Conservation (phyloP, 2,329 filamentous ascomycete genomes). For the Coleophoma crateriformis region DNA sequence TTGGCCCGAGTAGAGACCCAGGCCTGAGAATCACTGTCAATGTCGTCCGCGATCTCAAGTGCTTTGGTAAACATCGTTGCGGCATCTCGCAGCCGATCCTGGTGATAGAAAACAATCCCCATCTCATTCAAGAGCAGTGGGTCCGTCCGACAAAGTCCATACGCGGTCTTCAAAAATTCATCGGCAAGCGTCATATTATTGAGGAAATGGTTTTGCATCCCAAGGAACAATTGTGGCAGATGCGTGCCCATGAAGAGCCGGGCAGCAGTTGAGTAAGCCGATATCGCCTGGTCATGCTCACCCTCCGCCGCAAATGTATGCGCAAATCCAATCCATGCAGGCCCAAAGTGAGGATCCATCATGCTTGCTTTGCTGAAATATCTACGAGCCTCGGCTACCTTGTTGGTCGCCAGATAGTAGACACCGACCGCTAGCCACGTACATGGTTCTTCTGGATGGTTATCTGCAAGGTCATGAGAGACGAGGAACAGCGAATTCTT, state of each 20-base stretch:
- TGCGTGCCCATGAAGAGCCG: conserved; percentile 95
- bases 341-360: conserved; percentile 95
- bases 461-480: conserved; percentile 87
- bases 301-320: conserved; percentile 97
- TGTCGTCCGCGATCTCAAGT: conserved; percentile 70
- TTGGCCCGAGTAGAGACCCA: conserved; percentile 85
- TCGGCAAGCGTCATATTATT: conserved; percentile 93
- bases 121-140: conserved; percentile 92
- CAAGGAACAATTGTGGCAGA: conserved; percentile 88
- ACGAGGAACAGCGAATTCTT: conserved; percentile 89
- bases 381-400: conserved; percentile 86
- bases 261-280: conserved; percentile 92
- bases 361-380: conserved; percentile 98
- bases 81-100: conserved; percentile 71
- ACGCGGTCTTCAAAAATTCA: conserved; percentile 89
- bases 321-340: conserved; percentile 97
- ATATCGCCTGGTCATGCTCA: conserved; percentile 97
- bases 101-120: conserved; percentile 92
- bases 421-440: conserved; percentile 92
- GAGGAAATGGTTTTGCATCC: conserved; percentile 96
- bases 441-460: conserved; percentile 83
- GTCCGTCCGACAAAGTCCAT: conserved; percentile 75
- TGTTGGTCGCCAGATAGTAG: conserved; percentile 86
- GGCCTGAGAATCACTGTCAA: conserved; percentile 74
- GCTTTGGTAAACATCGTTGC: conserved; percentile 73